phyloP scores from a whole-genome alignment of 441 rosid species.

The Geranium incanum region DNA sequence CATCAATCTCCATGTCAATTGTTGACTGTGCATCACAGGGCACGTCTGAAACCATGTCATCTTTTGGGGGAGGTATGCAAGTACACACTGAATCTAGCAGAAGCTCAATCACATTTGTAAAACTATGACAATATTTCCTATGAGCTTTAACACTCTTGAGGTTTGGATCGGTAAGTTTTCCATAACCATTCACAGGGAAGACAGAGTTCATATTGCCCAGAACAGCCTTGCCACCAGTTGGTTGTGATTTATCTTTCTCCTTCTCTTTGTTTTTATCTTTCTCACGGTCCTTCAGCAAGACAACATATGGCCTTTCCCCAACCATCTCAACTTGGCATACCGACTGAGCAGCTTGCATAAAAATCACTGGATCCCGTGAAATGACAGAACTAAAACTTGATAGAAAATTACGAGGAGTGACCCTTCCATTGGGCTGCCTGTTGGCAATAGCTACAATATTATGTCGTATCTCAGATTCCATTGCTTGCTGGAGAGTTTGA shows the following conservation, averaged over 20 bases:
- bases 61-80: conserved; percentile 64
- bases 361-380: conserved; percentile 76
- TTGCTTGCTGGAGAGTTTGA: conserved; percentile 93
- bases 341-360: conserved; percentile 75
- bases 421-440: conserved; percentile 80
- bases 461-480: conserved; percentile 97
- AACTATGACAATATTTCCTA: conserved; percentile 78
- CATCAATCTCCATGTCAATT: conserved; percentile 89
- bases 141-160: conserved; percentile 64
- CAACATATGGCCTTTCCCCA: conserved; percentile 87
- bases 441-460: conserved; percentile 74
- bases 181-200: conserved; percentile 24
- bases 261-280: conserved; percentile 70
- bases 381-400: conserved; percentile 64
- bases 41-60: conserved; percentile 36
- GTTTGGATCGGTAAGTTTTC: conserved; percentile 47
- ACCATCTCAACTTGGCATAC: conserved; percentile 95
- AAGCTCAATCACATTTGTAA: conserved; percentile 74
- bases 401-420: conserved; percentile 79
- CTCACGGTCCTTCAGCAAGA: conserved; percentile 84
- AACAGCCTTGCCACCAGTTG: neutral
- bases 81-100: conserved; percentile 67
- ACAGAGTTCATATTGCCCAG: conserved; percentile 23
- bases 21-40: conserved; percentile 37
- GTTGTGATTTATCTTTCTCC: conserved; percentile 55